These are phyloP conservation scores for Irpex sp. DNA, from an alignment of 1,284 basidiomycete genomes.

Conservation along the genomic window DNA sequence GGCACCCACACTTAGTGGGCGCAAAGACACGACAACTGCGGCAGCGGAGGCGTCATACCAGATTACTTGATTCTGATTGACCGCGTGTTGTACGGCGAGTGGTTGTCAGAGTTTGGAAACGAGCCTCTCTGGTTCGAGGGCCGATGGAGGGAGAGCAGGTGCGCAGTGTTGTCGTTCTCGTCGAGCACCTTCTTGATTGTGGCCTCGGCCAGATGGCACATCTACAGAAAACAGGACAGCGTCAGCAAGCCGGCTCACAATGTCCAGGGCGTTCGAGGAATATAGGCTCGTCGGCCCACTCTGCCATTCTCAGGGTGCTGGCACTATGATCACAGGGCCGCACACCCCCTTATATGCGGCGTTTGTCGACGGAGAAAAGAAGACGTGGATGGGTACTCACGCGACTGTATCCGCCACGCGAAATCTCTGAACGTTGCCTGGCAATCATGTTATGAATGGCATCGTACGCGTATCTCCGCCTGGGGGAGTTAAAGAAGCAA, in stretches of 20 bases:
- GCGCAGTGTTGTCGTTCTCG: slow-evolving; percentile 59
- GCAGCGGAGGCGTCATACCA: not conserved
- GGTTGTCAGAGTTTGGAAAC: slow-evolving; percentile 16
- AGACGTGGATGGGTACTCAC: slow-evolving; percentile 38
- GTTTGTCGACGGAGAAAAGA: slow-evolving; percentile 2
- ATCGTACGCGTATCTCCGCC: slow-evolving; percentile 70
- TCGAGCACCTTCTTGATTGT: slow-evolving; percentile 67
- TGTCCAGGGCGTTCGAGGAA: not conserved
- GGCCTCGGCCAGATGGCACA: slow-evolving; percentile 63
- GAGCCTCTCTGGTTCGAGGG: slow-evolving; percentile 17
- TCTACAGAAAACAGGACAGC: slow-evolving; percentile 35
- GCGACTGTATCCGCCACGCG: slow-evolving; percentile 70
- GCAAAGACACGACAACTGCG: slow-evolving; percentile 6
- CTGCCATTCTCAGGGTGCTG: not conserved
- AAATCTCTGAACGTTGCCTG: slow-evolving; percentile 56
- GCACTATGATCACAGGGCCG: not conserved
- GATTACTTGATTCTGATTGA: slow-evolving; percentile 29
- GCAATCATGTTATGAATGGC: slow-evolving; percentile 77
- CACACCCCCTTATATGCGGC: not conserved
- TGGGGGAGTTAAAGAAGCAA: slow-evolving; percentile 24
- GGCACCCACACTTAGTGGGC: not conserved
- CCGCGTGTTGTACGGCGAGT: slow-evolving; percentile 19
- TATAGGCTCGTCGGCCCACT: not conserved
- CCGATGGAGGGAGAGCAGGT: slow-evolving; percentile 60
- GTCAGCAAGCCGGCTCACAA: slow-evolving; percentile 5